Evolutionary conservation across 768 basidiomycete species (phyloP).

Genomic region (Russula ochroleuca): DNA sequence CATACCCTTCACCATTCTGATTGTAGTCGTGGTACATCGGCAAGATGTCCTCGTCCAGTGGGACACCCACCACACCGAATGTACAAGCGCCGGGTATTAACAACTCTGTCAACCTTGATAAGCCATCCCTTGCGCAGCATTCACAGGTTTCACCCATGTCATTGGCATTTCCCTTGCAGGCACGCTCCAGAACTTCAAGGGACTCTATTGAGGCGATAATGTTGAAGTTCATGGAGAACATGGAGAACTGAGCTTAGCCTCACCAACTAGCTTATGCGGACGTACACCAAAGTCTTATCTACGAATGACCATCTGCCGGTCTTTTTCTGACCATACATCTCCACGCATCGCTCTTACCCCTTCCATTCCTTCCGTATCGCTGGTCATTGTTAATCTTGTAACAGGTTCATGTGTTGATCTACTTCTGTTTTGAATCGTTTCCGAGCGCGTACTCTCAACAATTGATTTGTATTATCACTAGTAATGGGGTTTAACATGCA

Average conservation of each 20-base stretch:
- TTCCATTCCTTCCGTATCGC: neutral
- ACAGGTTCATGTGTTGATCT: conserved; percentile 17
- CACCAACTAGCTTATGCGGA: conserved; percentile 1
- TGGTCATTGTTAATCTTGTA: conserved; percentile 3
- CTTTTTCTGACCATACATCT: neutral
- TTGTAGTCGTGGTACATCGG: conserved; percentile 90
- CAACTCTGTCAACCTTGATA: conserved; percentile 27
- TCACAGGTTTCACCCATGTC: conserved; percentile 71
- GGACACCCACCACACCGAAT: conserved; percentile 45
- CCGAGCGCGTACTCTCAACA: conserved; percentile 20
- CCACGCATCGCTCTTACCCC: conserved; percentile 4
- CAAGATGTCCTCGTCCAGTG: conserved; percentile 54
- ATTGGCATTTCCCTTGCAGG: conserved; percentile 63
- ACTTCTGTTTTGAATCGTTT: conserved; percentile 2
- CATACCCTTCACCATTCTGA: conserved; percentile 2
- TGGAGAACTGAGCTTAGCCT: neutral
- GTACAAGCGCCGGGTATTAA: conserved; percentile 38
- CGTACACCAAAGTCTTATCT: neutral
- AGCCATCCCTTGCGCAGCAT: conserved; percentile 41
- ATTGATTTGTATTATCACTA: conserved; percentile 28
- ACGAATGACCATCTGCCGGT: neutral
- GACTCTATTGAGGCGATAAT: neutral
- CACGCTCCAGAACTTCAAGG: conserved; percentile 28
- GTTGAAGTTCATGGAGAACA: neutral
- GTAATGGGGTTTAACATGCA: conserved; percentile 18